These are phyloP conservation scores for Diutina neorugosa DNA, from an alignment of 1,139 yeast genomes.

Conservation along the genomic window DNA sequence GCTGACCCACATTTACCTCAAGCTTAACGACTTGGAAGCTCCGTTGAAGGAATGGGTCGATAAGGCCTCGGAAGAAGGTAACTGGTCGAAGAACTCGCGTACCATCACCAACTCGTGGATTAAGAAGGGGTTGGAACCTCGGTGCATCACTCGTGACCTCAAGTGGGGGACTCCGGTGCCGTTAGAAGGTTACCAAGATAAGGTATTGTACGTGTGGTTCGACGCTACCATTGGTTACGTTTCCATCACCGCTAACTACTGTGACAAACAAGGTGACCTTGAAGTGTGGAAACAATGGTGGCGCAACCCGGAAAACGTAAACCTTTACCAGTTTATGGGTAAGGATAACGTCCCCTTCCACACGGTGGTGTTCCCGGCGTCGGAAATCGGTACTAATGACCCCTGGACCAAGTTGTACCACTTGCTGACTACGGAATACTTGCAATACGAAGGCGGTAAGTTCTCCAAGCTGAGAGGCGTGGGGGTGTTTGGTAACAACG, in stretches of 20 bases:
- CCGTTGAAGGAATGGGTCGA: constrained; percentile 63
- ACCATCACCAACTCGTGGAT: constrained; percentile 88
- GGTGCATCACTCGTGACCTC: constrained; percentile 95
- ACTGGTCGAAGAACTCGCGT: constrained; percentile 86
- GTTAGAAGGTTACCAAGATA: constrained; percentile 63
- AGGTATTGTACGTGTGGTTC: constrained; percentile 96
- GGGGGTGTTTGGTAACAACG: constrained; percentile 97
- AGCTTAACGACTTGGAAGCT: constrained; percentile 73
- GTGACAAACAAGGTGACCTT: constrained; percentile 44
- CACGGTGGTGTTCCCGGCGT: constrained; percentile 91
- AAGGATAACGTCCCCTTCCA: constrained; percentile 98
- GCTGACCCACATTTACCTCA: constrained; percentile 78
- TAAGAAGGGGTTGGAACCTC: constrained; percentile 83
- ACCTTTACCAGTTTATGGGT: constrained; percentile 96
- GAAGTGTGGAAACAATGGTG: constrained; percentile 59
- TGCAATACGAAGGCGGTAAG: constrained; percentile 96
- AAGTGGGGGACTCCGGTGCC: constrained; percentile 99
- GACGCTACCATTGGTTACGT: constrained; percentile 97
- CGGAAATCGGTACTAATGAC: constrained; percentile 80
- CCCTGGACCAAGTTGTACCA: constrained; percentile 88
- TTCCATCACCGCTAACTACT: constrained; percentile 90
- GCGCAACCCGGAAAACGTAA: constrained; percentile 77
- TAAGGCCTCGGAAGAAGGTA: constrained; percentile 55
- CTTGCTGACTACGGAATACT: constrained; percentile 86
- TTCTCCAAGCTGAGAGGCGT: constrained; percentile 93